Percentiles rank a stretch among this genome's conserved stretches.
Conservation (phyloP, 768 basidiomycete species). For the Inosperma sp. region DNA sequence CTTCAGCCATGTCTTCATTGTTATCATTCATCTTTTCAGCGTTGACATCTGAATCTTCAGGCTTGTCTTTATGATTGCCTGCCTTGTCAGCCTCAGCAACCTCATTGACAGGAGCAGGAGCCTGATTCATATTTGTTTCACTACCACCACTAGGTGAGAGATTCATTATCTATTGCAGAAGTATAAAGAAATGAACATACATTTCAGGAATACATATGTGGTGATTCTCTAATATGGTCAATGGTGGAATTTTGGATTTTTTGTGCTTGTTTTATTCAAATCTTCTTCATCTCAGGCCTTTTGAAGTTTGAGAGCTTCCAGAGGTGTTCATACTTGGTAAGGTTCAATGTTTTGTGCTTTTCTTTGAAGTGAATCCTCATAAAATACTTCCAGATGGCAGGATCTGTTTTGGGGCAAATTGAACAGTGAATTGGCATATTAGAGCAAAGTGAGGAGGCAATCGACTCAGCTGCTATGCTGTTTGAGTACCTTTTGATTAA, state of each 20-base stretch:
- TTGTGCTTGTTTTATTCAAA: not conserved
- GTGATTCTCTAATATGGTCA: not conserved
- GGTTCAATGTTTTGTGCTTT: not conserved
- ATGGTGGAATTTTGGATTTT: not conserved
- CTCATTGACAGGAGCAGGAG: not conserved
- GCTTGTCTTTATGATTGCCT: too few relatives aligned
- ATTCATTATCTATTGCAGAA: slow-evolving; percentile 1
- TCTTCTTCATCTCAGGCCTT: not conserved
- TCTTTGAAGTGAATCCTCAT: not conserved
- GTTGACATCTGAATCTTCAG: not conserved
- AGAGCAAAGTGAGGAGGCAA: too few relatives aligned
- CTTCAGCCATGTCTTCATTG: too few relatives aligned
- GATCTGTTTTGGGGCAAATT: not conserved
- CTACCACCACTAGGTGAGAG: slow-evolving; percentile 1
- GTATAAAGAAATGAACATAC: not conserved
- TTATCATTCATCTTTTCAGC: too few relatives aligned
- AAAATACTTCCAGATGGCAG: not conserved
- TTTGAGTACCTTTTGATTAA: slow-evolving; percentile 19
- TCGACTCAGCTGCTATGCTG: slow-evolving; percentile 9
- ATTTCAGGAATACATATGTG: not conserved
- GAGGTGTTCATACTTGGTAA: not conserved
- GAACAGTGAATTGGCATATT: not conserved
- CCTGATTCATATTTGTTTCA: not conserved
- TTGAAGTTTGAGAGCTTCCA: not conserved
- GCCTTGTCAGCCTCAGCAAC: too few relatives aligned